A percentile compares a stretch with the other conserved stretches of the same genome.
These are phyloP conservation scores for Filosporella fistucella DNA, from an alignment of 495 filamentous ascomycete species.

Conservation along the genomic window DNA sequence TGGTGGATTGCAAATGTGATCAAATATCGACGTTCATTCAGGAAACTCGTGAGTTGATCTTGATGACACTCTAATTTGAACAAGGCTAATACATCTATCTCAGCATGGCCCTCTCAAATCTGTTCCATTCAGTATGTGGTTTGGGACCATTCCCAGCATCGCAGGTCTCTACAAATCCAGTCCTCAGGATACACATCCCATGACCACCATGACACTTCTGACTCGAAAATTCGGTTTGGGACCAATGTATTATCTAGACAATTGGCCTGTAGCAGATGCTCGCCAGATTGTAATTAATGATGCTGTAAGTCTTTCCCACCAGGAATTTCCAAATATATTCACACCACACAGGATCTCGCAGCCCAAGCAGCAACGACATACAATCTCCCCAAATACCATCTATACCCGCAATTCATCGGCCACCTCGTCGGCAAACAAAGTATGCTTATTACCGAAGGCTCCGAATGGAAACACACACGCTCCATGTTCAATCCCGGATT, in stretches of 20 bases:
- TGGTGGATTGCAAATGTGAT: too few species aligned
- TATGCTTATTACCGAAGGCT: constrained; percentile 16
- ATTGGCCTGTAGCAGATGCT: constrained; percentile 1
- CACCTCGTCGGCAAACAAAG: constrained; percentile 5
- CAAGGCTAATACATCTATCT: neutral
- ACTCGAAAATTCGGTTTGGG: constrained; percentile 3
- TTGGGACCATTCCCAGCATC: constrained; percentile 4
- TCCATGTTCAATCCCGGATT: constrained; percentile 37
- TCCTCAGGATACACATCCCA: constrained; percentile 4
- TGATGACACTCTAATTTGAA: too few species aligned
- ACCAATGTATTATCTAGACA: constrained; percentile 5
- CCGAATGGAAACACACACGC: constrained; percentile 34
- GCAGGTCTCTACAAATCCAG: neutral
- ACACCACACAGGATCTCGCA: constrained; percentile 1
- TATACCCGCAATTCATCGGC: constrained; percentile 1
- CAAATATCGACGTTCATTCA: too few species aligned
- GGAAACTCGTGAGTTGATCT: too few species aligned
- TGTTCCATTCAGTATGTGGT: constrained; percentile 1
- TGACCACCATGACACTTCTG: constrained; percentile 5
- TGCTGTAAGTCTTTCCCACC: neutral
- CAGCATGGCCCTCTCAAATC: constrained; percentile 2
- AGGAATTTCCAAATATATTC: neutral
- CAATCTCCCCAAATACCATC: neutral
- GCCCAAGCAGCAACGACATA: constrained; percentile 4
- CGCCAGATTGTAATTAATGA: constrained; percentile 7